Evolutionary conservation across 1,284 basidiomycete genomes (phyloP).

Genomic region (Xanthoconium separans): DNA sequence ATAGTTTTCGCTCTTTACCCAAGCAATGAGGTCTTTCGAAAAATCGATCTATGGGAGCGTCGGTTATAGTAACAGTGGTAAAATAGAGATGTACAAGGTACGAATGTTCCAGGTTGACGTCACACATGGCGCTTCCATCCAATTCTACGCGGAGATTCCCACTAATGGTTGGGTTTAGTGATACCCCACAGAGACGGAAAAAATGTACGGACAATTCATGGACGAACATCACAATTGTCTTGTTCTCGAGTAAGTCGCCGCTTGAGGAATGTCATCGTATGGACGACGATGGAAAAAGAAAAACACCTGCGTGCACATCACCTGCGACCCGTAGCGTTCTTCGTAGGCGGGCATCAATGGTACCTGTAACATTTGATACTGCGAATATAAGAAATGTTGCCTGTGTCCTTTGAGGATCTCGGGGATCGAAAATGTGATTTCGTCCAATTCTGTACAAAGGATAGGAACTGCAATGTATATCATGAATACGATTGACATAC

Average conservation of each 20-base stretch:
- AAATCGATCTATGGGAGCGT: slow-evolving; percentile 70
- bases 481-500: slow-evolving; percentile 35
- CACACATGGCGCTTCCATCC: slow-evolving; percentile 67
- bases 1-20: slow-evolving; percentile 67
- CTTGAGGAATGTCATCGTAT: slow-evolving; percentile 36
- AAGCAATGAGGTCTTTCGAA: slow-evolving; percentile 75
- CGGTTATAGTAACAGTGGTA: not conserved
- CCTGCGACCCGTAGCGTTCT: slow-evolving; percentile 71
- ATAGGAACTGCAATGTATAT: not conserved
- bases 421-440: slow-evolving; percentile 63
- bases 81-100: slow-evolving; percentile 61
- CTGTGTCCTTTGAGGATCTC: slow-evolving; percentile 87
- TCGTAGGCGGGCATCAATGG: slow-evolving; percentile 74
- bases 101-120: slow-evolving; percentile 75
- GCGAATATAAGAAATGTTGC: slow-evolving; percentile 71
- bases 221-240: slow-evolving; percentile 77
- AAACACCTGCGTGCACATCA: slow-evolving; percentile 77
- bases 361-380: slow-evolving; percentile 76
- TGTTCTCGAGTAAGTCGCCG: slow-evolving; percentile 63
- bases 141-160: slow-evolving; percentile 85
- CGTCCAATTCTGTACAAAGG: slow-evolving; percentile 48
- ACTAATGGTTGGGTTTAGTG: slow-evolving; percentile 41
- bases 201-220: slow-evolving; percentile 81
- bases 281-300: not conserved
- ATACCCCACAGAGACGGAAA: not conserved